phyloP scores from a whole-genome alignment of 495 filamentous ascomycete species.

The Amorphotheca resinae region DNA sequence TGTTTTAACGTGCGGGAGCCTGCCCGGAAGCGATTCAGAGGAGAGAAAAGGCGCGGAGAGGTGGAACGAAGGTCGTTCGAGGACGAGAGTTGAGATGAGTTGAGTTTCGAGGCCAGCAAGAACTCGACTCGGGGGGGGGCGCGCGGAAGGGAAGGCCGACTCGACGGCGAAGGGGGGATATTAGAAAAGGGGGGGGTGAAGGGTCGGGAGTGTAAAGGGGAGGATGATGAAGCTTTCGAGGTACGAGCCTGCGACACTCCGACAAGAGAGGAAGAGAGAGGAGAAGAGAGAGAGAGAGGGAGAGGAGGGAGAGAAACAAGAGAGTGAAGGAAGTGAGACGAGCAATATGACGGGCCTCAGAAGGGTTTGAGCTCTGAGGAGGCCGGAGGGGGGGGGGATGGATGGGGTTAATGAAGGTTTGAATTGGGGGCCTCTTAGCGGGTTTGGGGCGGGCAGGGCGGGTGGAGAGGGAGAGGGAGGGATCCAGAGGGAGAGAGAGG shows the following conservation, averaged over 20 bases:
- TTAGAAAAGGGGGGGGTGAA: conserved; percentile 5
- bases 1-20: conserved; percentile 13
- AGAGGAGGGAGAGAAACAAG: not conserved
- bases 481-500: no score
- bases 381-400: not conserved
- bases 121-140: conserved; percentile 20
- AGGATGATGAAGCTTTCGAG: conserved; percentile 18
- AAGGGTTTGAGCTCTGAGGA: not conserved
- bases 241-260: conserved; percentile 16
- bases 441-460: not conserved
- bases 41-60: conserved; percentile 3
- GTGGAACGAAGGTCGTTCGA: conserved; percentile 21
- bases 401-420: not conserved
- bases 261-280: conserved; percentile 21
- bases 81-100: conserved; percentile 18
- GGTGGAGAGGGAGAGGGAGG: not conserved
- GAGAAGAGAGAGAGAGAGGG: conserved; percentile 12
- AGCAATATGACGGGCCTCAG: not conserved
- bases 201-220: conserved; percentile 7
- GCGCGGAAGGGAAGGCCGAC: conserved; percentile 12
- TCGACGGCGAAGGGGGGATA: conserved; percentile 11
- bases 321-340: not conserved
- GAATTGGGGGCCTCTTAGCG: not conserved
- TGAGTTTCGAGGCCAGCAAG: conserved; percentile 23
- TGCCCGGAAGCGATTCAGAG: conserved; percentile 23